Conservation (phyloP, 1,284 basidiomycete species). For the Ganoderma sp. region DNA sequence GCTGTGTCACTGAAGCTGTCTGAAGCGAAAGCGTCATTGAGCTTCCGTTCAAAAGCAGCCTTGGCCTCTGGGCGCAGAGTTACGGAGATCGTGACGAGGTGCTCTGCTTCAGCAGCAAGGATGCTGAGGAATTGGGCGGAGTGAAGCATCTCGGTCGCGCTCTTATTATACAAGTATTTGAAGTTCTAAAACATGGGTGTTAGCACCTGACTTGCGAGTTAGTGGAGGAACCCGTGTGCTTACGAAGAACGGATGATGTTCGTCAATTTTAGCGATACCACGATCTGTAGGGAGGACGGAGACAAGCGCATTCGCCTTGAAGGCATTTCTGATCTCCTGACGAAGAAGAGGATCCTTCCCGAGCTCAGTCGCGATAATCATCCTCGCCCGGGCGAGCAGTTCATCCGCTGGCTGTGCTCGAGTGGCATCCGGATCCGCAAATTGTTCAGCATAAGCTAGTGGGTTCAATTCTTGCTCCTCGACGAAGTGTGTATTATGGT, state of each 20-base stretch:
- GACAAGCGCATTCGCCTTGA: constrained; percentile 81
- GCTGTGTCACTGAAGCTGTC: constrained; percentile 87
- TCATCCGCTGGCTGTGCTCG: constrained; percentile 67
- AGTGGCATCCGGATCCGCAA: constrained; percentile 66
- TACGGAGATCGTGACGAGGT: constrained; percentile 82
- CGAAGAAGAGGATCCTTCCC: constrained; percentile 92
- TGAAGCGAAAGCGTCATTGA: constrained; percentile 86
- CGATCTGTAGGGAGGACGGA: constrained; percentile 90
- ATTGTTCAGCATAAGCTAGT: constrained; percentile 76
- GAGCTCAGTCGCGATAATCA: constrained; percentile 90
- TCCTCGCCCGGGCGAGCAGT: constrained; percentile 74
- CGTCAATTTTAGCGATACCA: constrained; percentile 90
- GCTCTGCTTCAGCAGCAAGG: constrained; percentile 88
- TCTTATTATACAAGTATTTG: constrained; percentile 93
- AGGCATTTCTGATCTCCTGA: constrained; percentile 78
- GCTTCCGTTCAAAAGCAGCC: constrained; percentile 68
- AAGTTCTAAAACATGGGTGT: constrained; percentile 67
- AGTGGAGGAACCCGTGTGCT: constrained; percentile 42
- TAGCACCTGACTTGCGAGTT: background rate
- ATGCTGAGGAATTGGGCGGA: constrained; percentile 90
- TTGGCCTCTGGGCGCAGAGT: constrained; percentile 69
- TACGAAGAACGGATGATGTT: constrained; percentile 89
- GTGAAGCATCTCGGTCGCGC: constrained; percentile 73
- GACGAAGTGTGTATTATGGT: constrained; percentile 67
- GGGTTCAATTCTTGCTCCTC: constrained; percentile 83